Conservation (phyloP, 306 rosid genomes). For the Fagus crenata region DNA sequence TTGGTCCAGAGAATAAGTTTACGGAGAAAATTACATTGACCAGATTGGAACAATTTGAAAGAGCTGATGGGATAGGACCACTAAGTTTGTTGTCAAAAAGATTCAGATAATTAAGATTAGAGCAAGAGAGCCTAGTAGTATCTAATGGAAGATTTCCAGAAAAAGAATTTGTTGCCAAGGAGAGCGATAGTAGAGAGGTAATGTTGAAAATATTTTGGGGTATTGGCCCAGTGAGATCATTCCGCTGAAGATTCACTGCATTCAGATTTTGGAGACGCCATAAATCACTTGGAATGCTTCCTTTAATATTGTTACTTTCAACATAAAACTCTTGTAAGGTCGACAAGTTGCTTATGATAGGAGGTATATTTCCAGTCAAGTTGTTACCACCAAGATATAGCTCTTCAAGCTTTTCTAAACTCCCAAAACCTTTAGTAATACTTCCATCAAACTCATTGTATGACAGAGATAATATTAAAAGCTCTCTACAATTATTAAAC, state of each 20-base stretch:
- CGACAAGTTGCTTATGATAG: not conserved
- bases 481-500: not conserved
- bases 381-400: not conserved
- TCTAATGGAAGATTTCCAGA: not conserved
- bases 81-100: no score
- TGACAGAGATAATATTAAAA: not conserved
- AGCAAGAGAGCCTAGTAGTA: not conserved
- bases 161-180: fast-evolving
- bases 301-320: not conserved
- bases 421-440: not conserved
- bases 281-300: not conserved
- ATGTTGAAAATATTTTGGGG: not conserved
- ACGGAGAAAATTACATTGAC: fast-evolving
- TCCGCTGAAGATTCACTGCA: fast-evolving
- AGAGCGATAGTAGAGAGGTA: fast-evolving
- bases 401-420: not conserved
- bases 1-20: not conserved
- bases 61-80: not conserved
- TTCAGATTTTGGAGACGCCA: not conserved
- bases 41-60: not conserved
- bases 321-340: not conserved
- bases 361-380: not conserved
- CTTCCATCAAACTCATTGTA: not conserved
- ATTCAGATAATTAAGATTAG: fast-evolving
- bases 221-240: not conserved